Evolutionary conservation across 768 basidiomycete genomes (phyloP).

Genomic region (Cytidiella melzeri): DNA sequence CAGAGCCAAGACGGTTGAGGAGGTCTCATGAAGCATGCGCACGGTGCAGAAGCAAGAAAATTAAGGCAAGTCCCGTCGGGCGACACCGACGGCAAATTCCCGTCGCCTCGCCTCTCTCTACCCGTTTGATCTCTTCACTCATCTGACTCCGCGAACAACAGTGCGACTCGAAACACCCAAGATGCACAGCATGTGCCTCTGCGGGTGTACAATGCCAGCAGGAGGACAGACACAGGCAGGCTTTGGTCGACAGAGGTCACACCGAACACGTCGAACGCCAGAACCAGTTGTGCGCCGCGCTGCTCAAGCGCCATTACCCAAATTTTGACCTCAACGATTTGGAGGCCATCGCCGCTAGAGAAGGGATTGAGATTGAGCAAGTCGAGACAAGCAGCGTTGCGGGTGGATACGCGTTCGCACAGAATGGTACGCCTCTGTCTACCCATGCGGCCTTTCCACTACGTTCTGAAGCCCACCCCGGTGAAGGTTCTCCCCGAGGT

Average conservation of each 20-base stretch:
- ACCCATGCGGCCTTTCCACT: slow-evolving; percentile 18
- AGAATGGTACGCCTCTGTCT: slow-evolving; percentile 14
- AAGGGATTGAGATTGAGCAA: slow-evolving; percentile 51
- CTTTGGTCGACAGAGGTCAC: slow-evolving; percentile 78
- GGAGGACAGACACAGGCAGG: slow-evolving; percentile 84
- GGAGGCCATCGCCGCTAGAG: slow-evolving; percentile 57
- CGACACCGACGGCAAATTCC: slow-evolving; percentile 80
- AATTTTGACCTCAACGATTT: slow-evolving; percentile 62
- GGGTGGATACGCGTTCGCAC: slow-evolving; percentile 25
- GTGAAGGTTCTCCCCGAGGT: slow-evolving; percentile 25
- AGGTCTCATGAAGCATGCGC: slow-evolving; percentile 91
- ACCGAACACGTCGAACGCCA: slow-evolving; percentile 79
- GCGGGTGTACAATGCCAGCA: slow-evolving; percentile 79
- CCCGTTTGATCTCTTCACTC: slow-evolving; percentile 22
- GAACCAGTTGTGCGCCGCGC: slow-evolving; percentile 69
- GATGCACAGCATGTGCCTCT: slow-evolving; percentile 79
- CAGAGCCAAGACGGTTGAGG: slow-evolving; percentile 75
- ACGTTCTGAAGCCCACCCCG: slow-evolving; percentile 17
- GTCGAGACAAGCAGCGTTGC: slow-evolving; percentile 6
- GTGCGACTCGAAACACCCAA: slow-evolving; percentile 89
- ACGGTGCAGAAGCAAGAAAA: slow-evolving; percentile 93
- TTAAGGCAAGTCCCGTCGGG: slow-evolving; percentile 61
- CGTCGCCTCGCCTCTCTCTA: slow-evolving; percentile 37
- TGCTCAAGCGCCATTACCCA: slow-evolving; percentile 68
- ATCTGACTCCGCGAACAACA: slow-evolving; percentile 27